A percentile compares a stretch with the other conserved stretches of the same genome.
Evolutionary conservation across 2,329 filamentous ascomycete genomes (phyloP).

Genomic region (Ceratocystiopsis minuta): DNA sequence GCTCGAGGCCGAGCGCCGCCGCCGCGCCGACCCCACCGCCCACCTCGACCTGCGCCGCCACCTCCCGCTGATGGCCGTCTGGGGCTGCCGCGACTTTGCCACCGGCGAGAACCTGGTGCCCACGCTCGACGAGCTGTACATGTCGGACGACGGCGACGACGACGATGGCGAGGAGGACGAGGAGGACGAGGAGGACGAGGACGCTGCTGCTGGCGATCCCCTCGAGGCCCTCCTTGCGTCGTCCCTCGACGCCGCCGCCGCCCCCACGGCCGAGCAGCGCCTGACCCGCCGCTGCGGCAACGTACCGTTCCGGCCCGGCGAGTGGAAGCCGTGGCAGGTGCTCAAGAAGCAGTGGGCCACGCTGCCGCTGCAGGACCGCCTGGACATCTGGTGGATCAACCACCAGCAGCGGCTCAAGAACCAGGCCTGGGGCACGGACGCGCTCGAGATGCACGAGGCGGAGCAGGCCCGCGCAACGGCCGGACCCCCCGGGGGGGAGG

Average conservation of each 20-base stretch:
- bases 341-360: slow-evolving; percentile 25
- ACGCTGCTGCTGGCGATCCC: not conserved
- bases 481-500: no score
- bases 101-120: slow-evolving; percentile 25
- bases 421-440: slow-evolving; percentile 7
- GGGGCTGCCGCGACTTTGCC: slow-evolving; percentile 39
- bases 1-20: slow-evolving; percentile 32
- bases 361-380: slow-evolving; percentile 19
- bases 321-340: slow-evolving; percentile 27
- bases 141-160: slow-evolving; percentile 26
- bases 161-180: not conserved
- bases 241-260: slow-evolving; percentile 23
- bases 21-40: slow-evolving; percentile 16
- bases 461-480: slow-evolving; percentile 8
- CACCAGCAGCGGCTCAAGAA: slow-evolving; percentile 11
- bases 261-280: slow-evolving; percentile 13
- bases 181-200: not conserved
- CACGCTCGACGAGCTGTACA: slow-evolving; percentile 24
- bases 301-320: slow-evolving; percentile 14
- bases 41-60: slow-evolving; percentile 28
- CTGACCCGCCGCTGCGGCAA: slow-evolving; percentile 15
- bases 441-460: not conserved
- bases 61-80: slow-evolving; percentile 38
- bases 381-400: slow-evolving; percentile 18
- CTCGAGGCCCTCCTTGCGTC: no score